Evolutionary conservation across 1,139 yeast species (phyloP).

Genomic region (Pichia sp.): DNA sequence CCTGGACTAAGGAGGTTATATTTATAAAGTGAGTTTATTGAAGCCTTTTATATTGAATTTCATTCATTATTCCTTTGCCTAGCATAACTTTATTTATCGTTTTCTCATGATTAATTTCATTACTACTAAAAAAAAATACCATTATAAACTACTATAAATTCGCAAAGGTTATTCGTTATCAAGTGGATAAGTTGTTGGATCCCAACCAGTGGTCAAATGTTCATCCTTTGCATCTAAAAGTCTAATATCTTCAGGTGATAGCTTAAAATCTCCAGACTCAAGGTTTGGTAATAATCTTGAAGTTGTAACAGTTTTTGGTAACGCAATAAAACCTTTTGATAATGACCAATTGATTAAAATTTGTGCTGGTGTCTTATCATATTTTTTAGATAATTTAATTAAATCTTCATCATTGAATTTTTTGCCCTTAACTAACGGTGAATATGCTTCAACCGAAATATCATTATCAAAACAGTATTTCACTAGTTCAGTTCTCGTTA

Average conservation of each 20-base stretch:
- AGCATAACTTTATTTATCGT: too few species aligned
- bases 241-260: conserved; percentile 30
- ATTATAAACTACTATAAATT: background rate
- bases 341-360: conserved; percentile 41
- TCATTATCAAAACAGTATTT: conserved; percentile 31
- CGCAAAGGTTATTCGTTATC: conserved; percentile 10
- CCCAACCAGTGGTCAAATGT: conserved; percentile 27
- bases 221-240: conserved; percentile 19
- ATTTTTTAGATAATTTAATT: conserved; percentile 33
- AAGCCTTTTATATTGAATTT: too few species aligned
- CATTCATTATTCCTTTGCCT: too few species aligned
- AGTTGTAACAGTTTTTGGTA: conserved; percentile 58
- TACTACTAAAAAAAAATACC: background rate
- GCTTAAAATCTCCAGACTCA: conserved; percentile 31
- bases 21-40: too few species aligned
- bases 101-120: too few species aligned
- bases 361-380: conserved; percentile 37
- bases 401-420: conserved; percentile 46
- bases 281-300: conserved; percentile 42
- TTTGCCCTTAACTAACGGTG: conserved; percentile 49
- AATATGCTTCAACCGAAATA: conserved; percentile 45
- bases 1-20: too few species aligned
- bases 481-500: conserved; percentile 36
- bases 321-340: conserved; percentile 52
- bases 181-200: conserved; percentile 27